phyloP scores from a whole-genome alignment of 1,284 basidiomycete species.

The Melampsora occidentalis region DNA sequence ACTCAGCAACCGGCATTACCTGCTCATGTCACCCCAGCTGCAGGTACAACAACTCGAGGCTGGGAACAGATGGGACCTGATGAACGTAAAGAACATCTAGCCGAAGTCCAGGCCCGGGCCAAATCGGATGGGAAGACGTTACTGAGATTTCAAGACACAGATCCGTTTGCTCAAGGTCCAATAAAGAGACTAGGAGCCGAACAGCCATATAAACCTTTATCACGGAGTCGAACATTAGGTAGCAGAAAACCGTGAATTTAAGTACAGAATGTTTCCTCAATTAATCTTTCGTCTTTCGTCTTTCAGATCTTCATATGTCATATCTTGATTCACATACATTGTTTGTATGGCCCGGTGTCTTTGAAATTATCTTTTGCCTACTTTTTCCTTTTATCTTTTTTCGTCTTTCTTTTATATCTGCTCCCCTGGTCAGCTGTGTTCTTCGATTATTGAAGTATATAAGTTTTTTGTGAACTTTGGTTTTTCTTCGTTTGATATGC shows the following conservation, averaged over 20 bases:
- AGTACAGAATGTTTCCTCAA: too few relatives aligned
- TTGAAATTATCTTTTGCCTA: too few relatives aligned
- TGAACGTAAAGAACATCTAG: slow-evolving; percentile 34
- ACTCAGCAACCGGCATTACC: slow-evolving; percentile 27
- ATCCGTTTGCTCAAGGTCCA: not conserved
- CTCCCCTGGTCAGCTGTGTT: too few relatives aligned
- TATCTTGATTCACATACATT: too few relatives aligned
- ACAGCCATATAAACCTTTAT: not conserved
- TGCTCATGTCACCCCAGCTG: slow-evolving; percentile 20
- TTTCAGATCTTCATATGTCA: too few relatives aligned
- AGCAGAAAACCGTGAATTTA: not conserved
- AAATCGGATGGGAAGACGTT: slow-evolving; percentile 36
- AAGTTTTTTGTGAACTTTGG: too few relatives aligned
- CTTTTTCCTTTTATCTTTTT: too few relatives aligned
- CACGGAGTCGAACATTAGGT: slow-evolving; percentile 1
- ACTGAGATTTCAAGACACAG: slow-evolving; percentile 19
- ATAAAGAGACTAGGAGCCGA: not conserved
- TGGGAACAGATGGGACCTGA: slow-evolving; percentile 43
- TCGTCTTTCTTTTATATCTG: too few relatives aligned
- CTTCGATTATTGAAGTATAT: too few relatives aligned
- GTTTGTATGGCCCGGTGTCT: too few relatives aligned
- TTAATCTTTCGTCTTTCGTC: too few relatives aligned
- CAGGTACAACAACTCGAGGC: not conserved
- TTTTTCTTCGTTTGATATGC: too few relatives aligned
- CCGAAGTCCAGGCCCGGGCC: slow-evolving; percentile 36